Conservation (phyloP, 1,139 yeast genomes). For the Zygosaccharomyces sapae region DNA sequence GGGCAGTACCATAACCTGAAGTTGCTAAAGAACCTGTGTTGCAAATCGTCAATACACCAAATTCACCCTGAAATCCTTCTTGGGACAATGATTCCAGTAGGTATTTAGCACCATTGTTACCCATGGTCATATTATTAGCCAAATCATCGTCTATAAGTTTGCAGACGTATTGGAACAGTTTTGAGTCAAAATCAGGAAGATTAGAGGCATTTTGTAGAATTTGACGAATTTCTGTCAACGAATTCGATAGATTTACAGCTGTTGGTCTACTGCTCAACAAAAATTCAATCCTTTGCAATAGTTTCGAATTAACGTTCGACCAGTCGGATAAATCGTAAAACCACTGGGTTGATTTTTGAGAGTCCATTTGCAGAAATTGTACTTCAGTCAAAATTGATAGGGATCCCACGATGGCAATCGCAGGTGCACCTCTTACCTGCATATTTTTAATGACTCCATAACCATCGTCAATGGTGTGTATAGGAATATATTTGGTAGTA, state of each 20-base stretch:
- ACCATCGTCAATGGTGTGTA: constrained; percentile 65
- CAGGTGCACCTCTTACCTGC: constrained; percentile 99
- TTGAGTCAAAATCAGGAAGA: constrained; percentile 38
- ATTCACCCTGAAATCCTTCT: constrained; percentile 57
- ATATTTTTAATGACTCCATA: constrained; percentile 74
- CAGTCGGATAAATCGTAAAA: constrained; percentile 38
- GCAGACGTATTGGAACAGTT: constrained; percentile 51
- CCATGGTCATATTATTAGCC: constrained; percentile 69
- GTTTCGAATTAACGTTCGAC: constrained; percentile 33
- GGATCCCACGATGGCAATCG: constrained; percentile 93
- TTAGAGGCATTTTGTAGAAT: constrained; percentile 35
- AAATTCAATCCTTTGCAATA: constrained; percentile 52
- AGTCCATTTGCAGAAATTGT: constrained; percentile 35
- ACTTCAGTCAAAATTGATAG: constrained; percentile 73
- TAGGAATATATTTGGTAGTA: constrained; percentile 60
- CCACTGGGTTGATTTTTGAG: constrained; percentile 27
- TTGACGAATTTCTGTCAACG: constrained; percentile 55
- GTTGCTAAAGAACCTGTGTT: constrained; percentile 91
- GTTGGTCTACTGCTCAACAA: constrained; percentile 84
- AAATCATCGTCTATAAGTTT: constrained; percentile 70
- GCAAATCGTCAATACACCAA: constrained; percentile 81
- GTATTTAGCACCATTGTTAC: constrained; percentile 75
- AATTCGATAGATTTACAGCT: constrained; percentile 86
- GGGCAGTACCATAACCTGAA: constrained; percentile 95
- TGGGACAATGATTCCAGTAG: constrained; percentile 45